These are phyloP conservation scores for Tetradesmus obliquus DNA, from an alignment of 139 green algal genomes.

Conservation along the genomic window DNA sequence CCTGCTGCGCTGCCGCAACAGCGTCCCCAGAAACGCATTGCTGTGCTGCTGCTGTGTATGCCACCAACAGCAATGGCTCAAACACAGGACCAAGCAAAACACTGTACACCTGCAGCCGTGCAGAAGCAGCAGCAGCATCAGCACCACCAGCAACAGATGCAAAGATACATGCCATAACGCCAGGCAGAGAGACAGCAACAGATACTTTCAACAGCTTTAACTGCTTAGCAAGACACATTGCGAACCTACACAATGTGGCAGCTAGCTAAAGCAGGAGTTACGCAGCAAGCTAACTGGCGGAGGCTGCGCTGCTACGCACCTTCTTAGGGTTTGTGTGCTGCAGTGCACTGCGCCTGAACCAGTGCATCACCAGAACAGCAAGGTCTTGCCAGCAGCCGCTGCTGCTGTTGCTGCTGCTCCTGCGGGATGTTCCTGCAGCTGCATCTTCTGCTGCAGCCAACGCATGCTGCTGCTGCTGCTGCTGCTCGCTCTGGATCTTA, in stretches of 20 bases:
- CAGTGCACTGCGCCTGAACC: conserved; percentile 10
- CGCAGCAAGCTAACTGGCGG: not conserved
- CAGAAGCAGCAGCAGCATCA: conserved; percentile 10
- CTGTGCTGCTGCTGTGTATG: not conserved
- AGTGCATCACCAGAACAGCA: conserved; percentile 2
- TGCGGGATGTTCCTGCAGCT: not conserved
- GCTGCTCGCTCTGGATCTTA: not conserved
- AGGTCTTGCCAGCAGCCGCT: not conserved
- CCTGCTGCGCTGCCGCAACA: conserved; percentile 1
- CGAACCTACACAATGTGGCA: not conserved
- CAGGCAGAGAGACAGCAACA: not conserved
- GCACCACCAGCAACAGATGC: not conserved
- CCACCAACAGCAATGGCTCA: not conserved
- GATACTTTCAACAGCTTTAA: not conserved
- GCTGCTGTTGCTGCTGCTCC: not conserved
- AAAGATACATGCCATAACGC: not conserved
- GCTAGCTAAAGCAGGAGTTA: not conserved
- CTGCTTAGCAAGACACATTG: not conserved
- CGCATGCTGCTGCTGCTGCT: conserved; percentile 38
- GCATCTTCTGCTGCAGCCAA: conserved; percentile 20
- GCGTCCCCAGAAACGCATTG: not conserved
- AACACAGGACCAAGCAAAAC: conserved; percentile 21
- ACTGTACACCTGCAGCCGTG: conserved; percentile 22
- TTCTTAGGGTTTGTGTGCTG: conserved; percentile 36
- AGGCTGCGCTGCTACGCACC: not conserved